Base-by-base conservation (phyloP, 169 alveolate genomes). In the Besnoitia besnoiti region DNA sequence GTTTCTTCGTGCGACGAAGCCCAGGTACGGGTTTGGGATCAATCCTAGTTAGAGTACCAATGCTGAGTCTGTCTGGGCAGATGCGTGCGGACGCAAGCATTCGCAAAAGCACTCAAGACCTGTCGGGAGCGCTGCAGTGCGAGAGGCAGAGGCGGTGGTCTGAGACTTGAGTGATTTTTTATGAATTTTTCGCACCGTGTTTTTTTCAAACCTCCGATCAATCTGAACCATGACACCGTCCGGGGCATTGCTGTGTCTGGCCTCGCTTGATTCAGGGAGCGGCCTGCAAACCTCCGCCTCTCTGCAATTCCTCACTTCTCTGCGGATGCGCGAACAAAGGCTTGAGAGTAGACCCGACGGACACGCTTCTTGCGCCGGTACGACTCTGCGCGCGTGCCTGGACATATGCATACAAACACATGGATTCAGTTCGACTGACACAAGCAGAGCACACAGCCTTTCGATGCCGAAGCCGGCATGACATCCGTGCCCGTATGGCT, bases 291-390 rank as follows among this genome's bases (percentile, higher is more conserved):
- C 93, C 93, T 35, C 50, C 85, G 21, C 85, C 93, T 5, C 90
- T 90, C 30, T 82, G 50, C 50, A 87, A 76, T 87, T 90, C 93
- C 3, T 27, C 90, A 10, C 90, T 90, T 39, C 47, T 90, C 35
- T 90, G 93, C 90, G 90, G 51, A 37, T 90, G 93, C 90, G 49
- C 84, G 4, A 77, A 33, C 35, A 80, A 59, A 0, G 93, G 93
- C 37, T 73, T 90, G 67, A 76, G 55, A 50, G 89, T 90, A n/a
- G 93, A 90, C 37, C 93, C 93, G 10, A 51, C 93, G 30, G 93
- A 90, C 44, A 50, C 93, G 3, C 90, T 90, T 8, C 84, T 90
- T 37, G 50, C 90, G 35, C 90, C 93, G 30, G 93, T 90, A 51
- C 24, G 93, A 35, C 39, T 40, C 33, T 40, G 44, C 30, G 47